phyloP scores from a whole-genome alignment of 177 flowering plant species.

The Tripterygium wilfordii region DNA sequence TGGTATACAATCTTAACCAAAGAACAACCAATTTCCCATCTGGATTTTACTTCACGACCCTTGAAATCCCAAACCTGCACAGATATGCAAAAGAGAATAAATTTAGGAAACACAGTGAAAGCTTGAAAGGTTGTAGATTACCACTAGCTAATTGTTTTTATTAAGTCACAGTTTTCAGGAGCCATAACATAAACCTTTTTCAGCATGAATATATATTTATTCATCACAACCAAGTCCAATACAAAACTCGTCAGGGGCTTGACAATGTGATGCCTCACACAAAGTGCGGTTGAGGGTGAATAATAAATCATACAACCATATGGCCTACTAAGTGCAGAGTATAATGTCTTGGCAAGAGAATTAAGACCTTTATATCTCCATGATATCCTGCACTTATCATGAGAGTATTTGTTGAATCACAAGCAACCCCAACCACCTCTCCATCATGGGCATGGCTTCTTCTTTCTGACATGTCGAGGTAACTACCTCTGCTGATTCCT shows the following conservation, averaged over 20 bases:
- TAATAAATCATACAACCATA: no score
- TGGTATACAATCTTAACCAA: conserved; percentile 78
- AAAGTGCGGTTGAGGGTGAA: no score
- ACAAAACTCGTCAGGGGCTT: no score
- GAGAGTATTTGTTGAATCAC: conserved; percentile 89
- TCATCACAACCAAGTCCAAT: no score
- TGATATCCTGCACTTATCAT: conserved; percentile 90
- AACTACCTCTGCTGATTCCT: conserved; percentile 89
- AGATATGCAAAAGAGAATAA: neutral
- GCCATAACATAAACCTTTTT: no score
- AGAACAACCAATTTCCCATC: conserved; percentile 75
- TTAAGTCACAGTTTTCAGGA: no score
- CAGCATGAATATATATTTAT: no score
- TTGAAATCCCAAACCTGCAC: conserved; percentile 95
- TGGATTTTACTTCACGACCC: conserved; percentile 60
- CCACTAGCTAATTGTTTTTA: no score
- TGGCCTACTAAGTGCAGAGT: neutral
- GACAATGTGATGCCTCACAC: no score
- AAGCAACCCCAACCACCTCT: conserved; percentile 87
- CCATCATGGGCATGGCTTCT: conserved; percentile 64
- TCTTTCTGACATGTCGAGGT: conserved; percentile 49
- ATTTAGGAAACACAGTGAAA: conserved; percentile 1
- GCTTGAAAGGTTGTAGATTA: neutral
- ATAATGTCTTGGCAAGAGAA: neutral
- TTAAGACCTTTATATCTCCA: conserved; percentile 85